These are phyloP conservation scores for Pichia cactophila DNA, from an alignment of 1,139 yeast species.

Conservation along the genomic window DNA sequence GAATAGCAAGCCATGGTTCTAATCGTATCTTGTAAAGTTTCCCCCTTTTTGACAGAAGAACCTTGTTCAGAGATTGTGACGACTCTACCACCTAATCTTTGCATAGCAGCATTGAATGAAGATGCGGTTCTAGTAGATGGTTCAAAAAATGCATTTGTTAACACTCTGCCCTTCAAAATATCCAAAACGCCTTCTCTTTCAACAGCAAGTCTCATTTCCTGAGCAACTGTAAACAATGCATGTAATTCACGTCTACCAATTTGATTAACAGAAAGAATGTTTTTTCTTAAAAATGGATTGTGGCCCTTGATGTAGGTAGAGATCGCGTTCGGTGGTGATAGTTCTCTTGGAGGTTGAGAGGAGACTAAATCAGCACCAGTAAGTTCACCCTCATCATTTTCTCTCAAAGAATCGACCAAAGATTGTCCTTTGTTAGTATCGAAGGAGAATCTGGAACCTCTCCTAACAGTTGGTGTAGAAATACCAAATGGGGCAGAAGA, in stretches of 20 bases:
- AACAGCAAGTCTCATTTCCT: slow-evolving; percentile 94
- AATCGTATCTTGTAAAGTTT: slow-evolving; percentile 93
- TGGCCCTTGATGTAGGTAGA: slow-evolving; percentile 66
- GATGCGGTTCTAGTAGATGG: slow-evolving; percentile 97
- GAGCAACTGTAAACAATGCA: slow-evolving; percentile 90
- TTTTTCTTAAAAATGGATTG: slow-evolving; percentile 84
- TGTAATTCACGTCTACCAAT: slow-evolving; percentile 85
- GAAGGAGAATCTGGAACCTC: slow-evolving; percentile 42
- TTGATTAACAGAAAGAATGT: slow-evolving; percentile 81
- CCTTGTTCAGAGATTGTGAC: slow-evolving; percentile 77
- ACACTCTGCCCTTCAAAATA: slow-evolving; percentile 78
- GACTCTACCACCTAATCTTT: slow-evolving; percentile 97
- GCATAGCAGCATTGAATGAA: slow-evolving; percentile 99
- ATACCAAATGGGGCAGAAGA: slow-evolving; percentile 8
- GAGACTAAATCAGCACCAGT: slow-evolving; percentile 69
- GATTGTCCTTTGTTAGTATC: slow-evolving; percentile 33
- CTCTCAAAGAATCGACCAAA: slow-evolving; percentile 31
- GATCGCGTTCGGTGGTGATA: slow-evolving; percentile 73
- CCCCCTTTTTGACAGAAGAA: slow-evolving; percentile 96
- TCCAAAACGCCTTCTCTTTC: slow-evolving; percentile 95
- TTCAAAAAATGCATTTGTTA: slow-evolving; percentile 95
- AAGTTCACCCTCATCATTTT: slow-evolving; percentile 37
- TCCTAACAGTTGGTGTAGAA: slow-evolving; percentile 24
- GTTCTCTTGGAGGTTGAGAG: slow-evolving; percentile 60
- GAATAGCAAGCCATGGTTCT: slow-evolving; percentile 93